phyloP scores from a whole-genome alignment of 306 rosid species.

The Cicer cuneatum region DNA sequence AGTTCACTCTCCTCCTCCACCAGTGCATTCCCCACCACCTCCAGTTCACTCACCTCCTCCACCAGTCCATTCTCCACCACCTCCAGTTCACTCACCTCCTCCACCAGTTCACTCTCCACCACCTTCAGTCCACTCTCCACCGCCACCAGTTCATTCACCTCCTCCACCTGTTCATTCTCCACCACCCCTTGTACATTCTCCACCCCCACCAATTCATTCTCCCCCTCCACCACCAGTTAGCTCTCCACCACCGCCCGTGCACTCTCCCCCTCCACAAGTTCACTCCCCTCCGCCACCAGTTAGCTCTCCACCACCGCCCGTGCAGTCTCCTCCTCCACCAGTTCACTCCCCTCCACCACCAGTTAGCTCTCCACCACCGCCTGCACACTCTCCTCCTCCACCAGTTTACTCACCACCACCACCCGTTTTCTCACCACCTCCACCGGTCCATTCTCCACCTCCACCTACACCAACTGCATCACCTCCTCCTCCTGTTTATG shows the following conservation, averaged over 20 bases:
- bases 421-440: slow-evolving; percentile 25
- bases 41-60: not conserved
- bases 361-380: not conserved
- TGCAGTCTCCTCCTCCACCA: slow-evolving; percentile 16
- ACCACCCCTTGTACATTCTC: not conserved
- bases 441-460: slow-evolving; percentile 14
- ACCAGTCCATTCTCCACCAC: not conserved
- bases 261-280: slow-evolving; percentile 12
- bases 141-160: not conserved
- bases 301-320: not conserved
- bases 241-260: not conserved
- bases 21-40: not conserved
- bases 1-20: not conserved
- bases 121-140: not conserved
- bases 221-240: not conserved
- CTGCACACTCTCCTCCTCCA: slow-evolving; percentile 33
- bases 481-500: slow-evolving; percentile 24
- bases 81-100: not conserved
- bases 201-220: not conserved
- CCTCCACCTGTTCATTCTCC: not conserved
- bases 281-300: slow-evolving; percentile 8
- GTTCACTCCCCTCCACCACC: slow-evolving; percentile 37
- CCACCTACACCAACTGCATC: slow-evolving; percentile 16
- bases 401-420: not conserved
- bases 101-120: not conserved